Percentiles rank a stretch among this genome's conserved stretches.
Evolutionary conservation across 805 yeast species (phyloP).

Genomic region (Candida chilensis): DNA sequence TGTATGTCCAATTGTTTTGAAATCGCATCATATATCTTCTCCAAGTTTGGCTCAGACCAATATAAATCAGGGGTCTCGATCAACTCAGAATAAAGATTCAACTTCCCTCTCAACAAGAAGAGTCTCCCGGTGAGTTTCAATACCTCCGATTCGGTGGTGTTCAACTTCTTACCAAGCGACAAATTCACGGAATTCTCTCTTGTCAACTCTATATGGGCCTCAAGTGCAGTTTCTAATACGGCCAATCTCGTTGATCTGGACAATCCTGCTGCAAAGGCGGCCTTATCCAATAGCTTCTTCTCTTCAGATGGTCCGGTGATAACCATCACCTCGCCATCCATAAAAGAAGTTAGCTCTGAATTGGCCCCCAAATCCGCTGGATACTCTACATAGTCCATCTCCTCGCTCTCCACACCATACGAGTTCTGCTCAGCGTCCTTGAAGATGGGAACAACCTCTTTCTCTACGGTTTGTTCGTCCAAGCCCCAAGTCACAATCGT

Average conservation of each 20-base stretch:
- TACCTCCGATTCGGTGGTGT: conserved; percentile 47
- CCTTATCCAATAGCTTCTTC: conserved; percentile 61
- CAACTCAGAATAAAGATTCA: conserved; percentile 79
- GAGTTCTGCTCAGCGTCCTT: conserved; percentile 36
- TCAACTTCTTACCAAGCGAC: conserved; percentile 45
- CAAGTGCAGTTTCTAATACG: conserved; percentile 65
- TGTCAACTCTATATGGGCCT: conserved; percentile 55
- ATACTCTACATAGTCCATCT: conserved; percentile 69
- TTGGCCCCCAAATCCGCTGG: no score
- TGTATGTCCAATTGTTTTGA: conserved; percentile 67
- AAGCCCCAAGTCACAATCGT: conserved; percentile 82
- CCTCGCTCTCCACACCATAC: conserved; percentile 65
- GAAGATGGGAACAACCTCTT: conserved; percentile 44
- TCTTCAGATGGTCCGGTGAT: conserved; percentile 40
- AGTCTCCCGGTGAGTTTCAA: conserved; percentile 65
- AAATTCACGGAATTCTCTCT: conserved; percentile 56
- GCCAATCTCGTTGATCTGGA: conserved; percentile 84
- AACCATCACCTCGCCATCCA: conserved; percentile 65
- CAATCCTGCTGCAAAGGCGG: conserved; percentile 83
- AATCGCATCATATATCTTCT: conserved; percentile 61
- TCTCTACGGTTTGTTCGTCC: conserved; percentile 39
- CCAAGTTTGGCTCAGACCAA: conserved; percentile 88
- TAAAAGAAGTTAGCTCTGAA: conserved; percentile 28
- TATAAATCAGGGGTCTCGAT: conserved; percentile 90
- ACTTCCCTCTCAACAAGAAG: conserved; percentile 68